Base-by-base conservation (phyloP, 2,329 filamentous ascomycete genomes). In the Xylariomycetidae sp. region DNA sequence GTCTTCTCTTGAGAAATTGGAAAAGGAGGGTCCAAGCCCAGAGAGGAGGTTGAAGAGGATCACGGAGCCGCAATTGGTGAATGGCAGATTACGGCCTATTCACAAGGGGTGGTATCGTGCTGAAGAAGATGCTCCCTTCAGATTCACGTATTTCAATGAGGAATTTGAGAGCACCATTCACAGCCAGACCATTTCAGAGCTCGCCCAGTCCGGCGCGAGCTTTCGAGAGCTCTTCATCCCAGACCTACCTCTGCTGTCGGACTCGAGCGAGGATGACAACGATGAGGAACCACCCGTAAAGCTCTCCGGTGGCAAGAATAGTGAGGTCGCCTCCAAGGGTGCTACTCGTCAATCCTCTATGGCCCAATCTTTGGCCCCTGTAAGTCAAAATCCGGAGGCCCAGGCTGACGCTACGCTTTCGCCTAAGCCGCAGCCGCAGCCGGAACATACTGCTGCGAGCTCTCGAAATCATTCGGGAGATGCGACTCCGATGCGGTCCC, bases 131-230 rank as follows among this genome's bases (percentile, higher is more conserved):
- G 80, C 83, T 0, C 92, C 92, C 0, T 97, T 94, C 58, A 78
- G 92, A 16, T 98, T 96, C 58, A 97, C 92, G 0, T 98, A 98
- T 60, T 98, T 98, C 71, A 97, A 97, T 59, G 92, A 97, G 56
- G 88, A 95, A 43, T 88, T 97, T 36, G 84, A 88, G 51, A 94
- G 86, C 58, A 98, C 92, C 0, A 94, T 98, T 41, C 92, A 98
- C 60, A 92, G 88, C 40, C 87, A 94, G 59, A 92, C 85, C 1
- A 95, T 98, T 37, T 94, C 88, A 3, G 92, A 96, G 57, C 73
- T 98, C 14, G 75, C 94, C 7, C 88, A 95, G 47, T 82, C 86
- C 1, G 92, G 88, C 5, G 76, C 82, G 40, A 85, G 77, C 27
- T 98, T 98, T 57, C 74, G 74, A 38, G 86, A 95, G 49, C 74